phyloP scores from a whole-genome alignment of 495 filamentous ascomycete species.

The Xylaria telfairii region DNA sequence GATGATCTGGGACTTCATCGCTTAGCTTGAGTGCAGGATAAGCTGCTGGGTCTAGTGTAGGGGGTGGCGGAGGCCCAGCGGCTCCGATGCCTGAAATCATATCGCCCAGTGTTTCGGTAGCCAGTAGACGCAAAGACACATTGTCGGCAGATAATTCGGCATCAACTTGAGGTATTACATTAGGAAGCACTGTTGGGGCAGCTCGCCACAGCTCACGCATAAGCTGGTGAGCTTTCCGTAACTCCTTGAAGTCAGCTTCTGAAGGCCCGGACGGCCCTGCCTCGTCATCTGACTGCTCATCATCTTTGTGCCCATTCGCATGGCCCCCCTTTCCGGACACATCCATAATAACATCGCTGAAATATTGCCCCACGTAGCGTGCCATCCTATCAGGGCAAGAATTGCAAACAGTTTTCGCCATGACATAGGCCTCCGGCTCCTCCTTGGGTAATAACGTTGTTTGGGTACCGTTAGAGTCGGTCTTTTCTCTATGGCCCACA shows the following conservation, averaged over 20 bases:
- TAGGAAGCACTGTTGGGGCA: slow-evolving; percentile 84
- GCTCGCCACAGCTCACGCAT: slow-evolving; percentile 95
- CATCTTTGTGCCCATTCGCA: slow-evolving; percentile 55
- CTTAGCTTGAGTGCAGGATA: slow-evolving; percentile 78
- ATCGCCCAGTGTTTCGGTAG: slow-evolving; percentile 92
- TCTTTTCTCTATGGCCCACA: slow-evolving; percentile 62
- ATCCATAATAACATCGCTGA: slow-evolving; percentile 94
- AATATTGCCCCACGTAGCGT: slow-evolving; percentile 91
- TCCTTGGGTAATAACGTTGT: slow-evolving; percentile 82
- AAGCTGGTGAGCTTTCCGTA: slow-evolving; percentile 86
- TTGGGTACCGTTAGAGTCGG: slow-evolving; percentile 60
- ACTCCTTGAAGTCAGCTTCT: slow-evolving; percentile 83
- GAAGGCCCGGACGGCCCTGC: slow-evolving; percentile 64
- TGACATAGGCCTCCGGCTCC: slow-evolving; percentile 88
- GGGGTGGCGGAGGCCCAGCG: slow-evolving; percentile 77
- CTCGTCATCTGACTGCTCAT: slow-evolving; percentile 77
- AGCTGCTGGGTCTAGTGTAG: slow-evolving; percentile 74
- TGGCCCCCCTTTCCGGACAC: slow-evolving; percentile 65
- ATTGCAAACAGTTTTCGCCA: slow-evolving; percentile 94
- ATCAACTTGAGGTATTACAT: slow-evolving; percentile 93
- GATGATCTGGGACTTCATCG: slow-evolving; percentile 56
- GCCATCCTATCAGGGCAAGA: slow-evolving; percentile 92
- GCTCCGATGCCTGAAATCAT: slow-evolving; percentile 91
- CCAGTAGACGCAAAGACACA: slow-evolving; percentile 79
- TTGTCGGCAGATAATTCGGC: slow-evolving; percentile 92